Conservation (phyloP, 2,329 filamentous ascomycete genomes). For the Colletotrichum nymphaeae region DNA sequence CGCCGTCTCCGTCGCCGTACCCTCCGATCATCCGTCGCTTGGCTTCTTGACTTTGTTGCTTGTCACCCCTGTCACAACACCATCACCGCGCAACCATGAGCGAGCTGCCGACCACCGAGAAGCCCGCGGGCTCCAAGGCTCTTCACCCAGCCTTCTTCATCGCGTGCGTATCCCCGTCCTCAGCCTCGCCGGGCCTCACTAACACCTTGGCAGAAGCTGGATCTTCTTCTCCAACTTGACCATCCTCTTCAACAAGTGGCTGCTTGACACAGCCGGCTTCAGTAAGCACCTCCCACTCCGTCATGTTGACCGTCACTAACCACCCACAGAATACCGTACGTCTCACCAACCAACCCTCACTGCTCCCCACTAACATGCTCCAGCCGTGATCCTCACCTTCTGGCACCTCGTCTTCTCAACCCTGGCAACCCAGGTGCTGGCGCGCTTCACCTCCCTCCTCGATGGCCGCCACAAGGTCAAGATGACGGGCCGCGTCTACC, state of each 20-base stretch:
- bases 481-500: conserved; percentile 70
- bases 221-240: conserved; percentile 87
- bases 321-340: conserved; percentile 56
- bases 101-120: conserved; percentile 38
- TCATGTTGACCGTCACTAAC: conserved; percentile 34
- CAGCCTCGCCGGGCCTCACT: conserved; percentile 5
- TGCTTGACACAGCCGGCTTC: conserved; percentile 80
- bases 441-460: conserved; percentile 71
- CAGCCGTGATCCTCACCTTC: conserved; percentile 70
- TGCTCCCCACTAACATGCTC: conserved; percentile 12
- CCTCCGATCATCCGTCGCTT: conserved; percentile 20
- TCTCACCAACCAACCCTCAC: neutral
- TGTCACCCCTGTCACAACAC: neutral
- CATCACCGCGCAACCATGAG: conserved; percentile 21
- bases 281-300: conserved; percentile 61
- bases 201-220: conserved; percentile 68
- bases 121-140: conserved; percentile 34
- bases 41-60: conserved; percentile 24
- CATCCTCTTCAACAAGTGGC: conserved; percentile 94
- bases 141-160: conserved; percentile 46
- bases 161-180: conserved; percentile 41
- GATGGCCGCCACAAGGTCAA: conserved; percentile 71
- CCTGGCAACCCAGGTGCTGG: conserved; percentile 73
- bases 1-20: conserved; percentile 32
- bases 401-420: conserved; percentile 78